These are phyloP conservation scores for Helicostylum pulchrum DNA, from an alignment of 192 early-diverging fungal species.

Conservation along the genomic window DNA sequence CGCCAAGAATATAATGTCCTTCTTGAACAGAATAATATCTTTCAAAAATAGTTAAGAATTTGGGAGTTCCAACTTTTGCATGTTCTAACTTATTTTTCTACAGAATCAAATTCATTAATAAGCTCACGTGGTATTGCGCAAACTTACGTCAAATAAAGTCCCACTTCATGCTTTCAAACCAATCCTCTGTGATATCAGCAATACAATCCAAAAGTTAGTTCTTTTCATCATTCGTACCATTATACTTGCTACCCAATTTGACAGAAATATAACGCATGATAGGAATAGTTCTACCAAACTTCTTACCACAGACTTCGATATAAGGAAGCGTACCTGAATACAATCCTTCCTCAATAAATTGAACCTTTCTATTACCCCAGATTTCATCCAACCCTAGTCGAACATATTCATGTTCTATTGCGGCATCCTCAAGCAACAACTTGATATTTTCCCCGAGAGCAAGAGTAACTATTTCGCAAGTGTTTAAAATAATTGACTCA, in stretches of 20 bases:
- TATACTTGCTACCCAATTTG: slow-evolving; percentile 1
- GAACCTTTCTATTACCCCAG: not conserved
- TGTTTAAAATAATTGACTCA: too few relatives aligned
- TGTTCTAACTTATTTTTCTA: not conserved
- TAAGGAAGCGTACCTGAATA: not conserved
- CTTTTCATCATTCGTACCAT: not conserved
- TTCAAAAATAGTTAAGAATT: not conserved
- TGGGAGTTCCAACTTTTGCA: not conserved
- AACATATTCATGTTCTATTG: not conserved
- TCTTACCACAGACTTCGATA: not conserved
- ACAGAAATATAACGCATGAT: slow-evolving; percentile 4
- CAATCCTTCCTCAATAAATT: not conserved
- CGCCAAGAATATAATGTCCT: not conserved
- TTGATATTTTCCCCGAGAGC: slow-evolving; percentile 6
- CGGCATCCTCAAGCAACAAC: not conserved
- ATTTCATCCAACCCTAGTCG: not conserved
- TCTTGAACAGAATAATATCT: not conserved
- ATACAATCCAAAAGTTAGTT: not conserved
- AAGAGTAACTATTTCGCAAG: not conserved
- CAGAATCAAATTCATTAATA: too few relatives aligned
- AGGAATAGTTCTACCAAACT: not conserved
- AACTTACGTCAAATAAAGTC: not conserved
- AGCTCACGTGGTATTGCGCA: not conserved
- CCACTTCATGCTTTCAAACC: not conserved
- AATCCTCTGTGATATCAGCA: not conserved